Conservation (phyloP, 345 rosid species). For the Hibiscus mutabilis region DNA sequence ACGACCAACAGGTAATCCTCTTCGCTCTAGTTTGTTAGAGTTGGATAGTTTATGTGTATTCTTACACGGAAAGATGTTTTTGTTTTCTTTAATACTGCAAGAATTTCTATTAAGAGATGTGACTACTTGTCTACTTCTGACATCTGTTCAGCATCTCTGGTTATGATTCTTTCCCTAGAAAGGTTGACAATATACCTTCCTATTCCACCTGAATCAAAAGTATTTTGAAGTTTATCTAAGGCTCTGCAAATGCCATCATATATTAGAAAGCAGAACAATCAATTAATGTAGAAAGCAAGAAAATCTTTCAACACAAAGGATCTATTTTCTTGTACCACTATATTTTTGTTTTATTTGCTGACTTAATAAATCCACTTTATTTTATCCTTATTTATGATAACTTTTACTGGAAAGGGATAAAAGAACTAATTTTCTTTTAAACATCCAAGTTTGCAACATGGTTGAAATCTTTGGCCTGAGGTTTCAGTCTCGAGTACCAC, state of each 20-base stretch:
- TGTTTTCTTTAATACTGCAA: slow-evolving; percentile 4
- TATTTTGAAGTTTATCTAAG: not conserved
- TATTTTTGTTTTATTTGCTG: not conserved
- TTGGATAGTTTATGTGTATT: not conserved
- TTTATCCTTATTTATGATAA: not conserved
- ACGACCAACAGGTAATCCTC: slow-evolving; percentile 84
- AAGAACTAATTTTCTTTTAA: not conserved
- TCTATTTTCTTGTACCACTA: not conserved
- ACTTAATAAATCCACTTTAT: not conserved
- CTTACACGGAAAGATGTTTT: not conserved
- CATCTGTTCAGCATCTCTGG: not conserved
- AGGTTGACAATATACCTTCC: not conserved
- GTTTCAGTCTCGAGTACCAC: not conserved
- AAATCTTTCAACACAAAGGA: not conserved
- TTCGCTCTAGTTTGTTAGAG: not conserved
- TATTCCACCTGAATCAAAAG: not conserved
- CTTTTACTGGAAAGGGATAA: not conserved
- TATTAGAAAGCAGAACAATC: not conserved
- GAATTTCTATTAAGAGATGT: not conserved
- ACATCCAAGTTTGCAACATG: not conserved
- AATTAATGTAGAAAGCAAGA: not conserved
- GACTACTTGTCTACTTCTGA: not conserved
- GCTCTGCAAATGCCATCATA: not conserved
- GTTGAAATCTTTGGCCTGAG: not conserved
- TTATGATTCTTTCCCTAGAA: not conserved